Evolutionary conservation across 345 rosid species (phyloP).

Genomic region (Orychophragmus violaceus): DNA sequence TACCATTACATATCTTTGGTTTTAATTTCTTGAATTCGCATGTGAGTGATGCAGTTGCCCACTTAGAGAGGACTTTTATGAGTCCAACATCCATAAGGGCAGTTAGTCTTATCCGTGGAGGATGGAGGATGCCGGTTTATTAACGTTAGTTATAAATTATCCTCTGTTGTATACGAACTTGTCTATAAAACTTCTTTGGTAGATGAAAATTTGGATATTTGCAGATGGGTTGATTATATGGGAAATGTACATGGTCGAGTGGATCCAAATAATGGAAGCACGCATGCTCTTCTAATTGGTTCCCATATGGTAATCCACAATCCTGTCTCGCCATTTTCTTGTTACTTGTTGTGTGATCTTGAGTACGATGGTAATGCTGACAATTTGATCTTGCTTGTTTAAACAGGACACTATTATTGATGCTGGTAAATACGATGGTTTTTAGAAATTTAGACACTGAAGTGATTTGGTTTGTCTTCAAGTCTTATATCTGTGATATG

Average conservation of each 20-base stretch:
- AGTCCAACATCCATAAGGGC: too few species aligned
- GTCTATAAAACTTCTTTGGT: constrained; percentile 6
- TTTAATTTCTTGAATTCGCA: constrained; percentile 23
- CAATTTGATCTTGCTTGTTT: constrained; percentile 31
- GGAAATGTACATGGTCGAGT: too few species aligned
- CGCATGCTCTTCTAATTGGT: constrained; percentile 64
- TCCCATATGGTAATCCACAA: constrained; percentile 64
- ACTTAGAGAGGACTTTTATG: too few species aligned
- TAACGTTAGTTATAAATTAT: constrained; percentile 53
- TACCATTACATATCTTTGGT: background rate
- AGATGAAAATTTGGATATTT: constrained; percentile 11
- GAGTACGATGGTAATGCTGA: background rate
- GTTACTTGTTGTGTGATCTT: constrained; percentile 1
- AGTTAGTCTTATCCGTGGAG: constrained; percentile 51
- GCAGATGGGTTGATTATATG: constrained; percentile 90
- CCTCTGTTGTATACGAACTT: background rate
- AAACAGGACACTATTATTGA: too few species aligned
- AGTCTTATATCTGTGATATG: too few species aligned
- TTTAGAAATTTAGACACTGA: too few species aligned
- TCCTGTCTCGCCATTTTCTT: background rate
- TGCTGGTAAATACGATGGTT: too few species aligned
- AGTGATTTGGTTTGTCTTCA: too few species aligned
- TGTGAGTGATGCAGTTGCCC: too few species aligned
- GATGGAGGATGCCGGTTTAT: constrained; percentile 97
- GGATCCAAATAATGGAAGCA: constrained; percentile 45